phyloP scores from a whole-genome alignment of 106 monocot species.

The Dioscorea alata region DNA sequence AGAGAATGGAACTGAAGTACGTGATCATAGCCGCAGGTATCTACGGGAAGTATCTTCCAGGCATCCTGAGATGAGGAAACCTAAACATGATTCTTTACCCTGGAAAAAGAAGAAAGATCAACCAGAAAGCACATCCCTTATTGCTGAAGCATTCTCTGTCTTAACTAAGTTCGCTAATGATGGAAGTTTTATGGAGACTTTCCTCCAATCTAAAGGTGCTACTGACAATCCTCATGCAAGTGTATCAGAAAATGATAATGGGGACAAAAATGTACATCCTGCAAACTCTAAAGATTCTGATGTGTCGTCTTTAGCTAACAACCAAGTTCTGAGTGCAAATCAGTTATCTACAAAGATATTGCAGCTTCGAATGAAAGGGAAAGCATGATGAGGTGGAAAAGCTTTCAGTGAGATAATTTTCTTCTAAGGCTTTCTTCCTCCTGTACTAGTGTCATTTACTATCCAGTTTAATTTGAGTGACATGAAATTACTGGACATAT shows the following conservation, averaged over 20 bases:
- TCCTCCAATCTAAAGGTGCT: conserved; percentile 24
- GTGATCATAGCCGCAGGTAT: conserved; percentile 26
- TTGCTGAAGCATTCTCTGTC: conserved; percentile 46
- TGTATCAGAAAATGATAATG: conserved; percentile 2
- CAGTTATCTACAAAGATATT: conserved; percentile 83
- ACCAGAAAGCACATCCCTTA: conserved; percentile 35
- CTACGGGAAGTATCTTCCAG: conserved; percentile 54
- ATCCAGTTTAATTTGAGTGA: too few relatives aligned
- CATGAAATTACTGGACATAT: too few relatives aligned
- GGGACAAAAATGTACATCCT: conserved; percentile 11
- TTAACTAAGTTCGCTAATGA: conserved; percentile 81
- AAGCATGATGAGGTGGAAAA: conserved; percentile 85
- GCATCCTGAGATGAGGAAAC: conserved; percentile 69
- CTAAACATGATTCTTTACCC: conserved; percentile 44
- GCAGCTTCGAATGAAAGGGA: conserved; percentile 81
- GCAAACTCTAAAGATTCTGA: conserved; percentile 1
- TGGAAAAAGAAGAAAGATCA: conserved; percentile 58
- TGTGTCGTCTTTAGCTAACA: conserved; percentile 8
- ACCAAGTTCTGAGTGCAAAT: conserved; percentile 55
- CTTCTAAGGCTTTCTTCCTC: neutral
- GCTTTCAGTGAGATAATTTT: conserved; percentile 53
- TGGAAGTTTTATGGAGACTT: conserved; percentile 70
- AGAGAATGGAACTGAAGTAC: neutral
- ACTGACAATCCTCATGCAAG: conserved; percentile 4
- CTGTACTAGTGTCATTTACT: too few relatives aligned